A percentile compares a stretch with the other conserved stretches of the same genome.
These are phyloP conservation scores for Euphorbia pulcherrima DNA, from an alignment of 345 rosid species.

Conservation along the genomic window DNA sequence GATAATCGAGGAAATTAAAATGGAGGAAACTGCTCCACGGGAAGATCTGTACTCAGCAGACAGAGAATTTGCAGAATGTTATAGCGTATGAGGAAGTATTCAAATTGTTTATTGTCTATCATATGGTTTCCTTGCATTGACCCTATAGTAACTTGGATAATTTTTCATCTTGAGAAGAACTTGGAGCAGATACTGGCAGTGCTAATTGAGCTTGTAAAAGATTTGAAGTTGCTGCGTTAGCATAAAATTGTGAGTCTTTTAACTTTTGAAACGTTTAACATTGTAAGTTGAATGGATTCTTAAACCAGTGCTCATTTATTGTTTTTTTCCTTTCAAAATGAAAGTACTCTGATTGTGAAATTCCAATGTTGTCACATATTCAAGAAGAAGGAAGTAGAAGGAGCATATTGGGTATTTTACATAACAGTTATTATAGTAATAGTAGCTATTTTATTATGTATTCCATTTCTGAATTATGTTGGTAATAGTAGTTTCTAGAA, in stretches of 20 bases:
- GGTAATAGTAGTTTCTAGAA: too few relatives aligned
- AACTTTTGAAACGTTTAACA: not conserved
- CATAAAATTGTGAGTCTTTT: slow-evolving; percentile 70
- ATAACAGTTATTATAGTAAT: too few relatives aligned
- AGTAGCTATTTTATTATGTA: too few relatives aligned
- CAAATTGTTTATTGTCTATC: not conserved
- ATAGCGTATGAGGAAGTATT: slow-evolving; percentile 54
- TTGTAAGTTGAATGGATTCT: not conserved
- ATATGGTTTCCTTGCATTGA: not conserved
- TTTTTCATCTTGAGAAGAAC: slow-evolving; percentile 46
- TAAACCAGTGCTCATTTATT: not conserved
- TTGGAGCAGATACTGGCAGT: slow-evolving; percentile 94
- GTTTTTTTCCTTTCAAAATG: not conserved
- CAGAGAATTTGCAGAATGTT: slow-evolving; percentile 87
- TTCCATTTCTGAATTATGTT: too few relatives aligned
- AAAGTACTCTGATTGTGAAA: slow-evolving; percentile 7
- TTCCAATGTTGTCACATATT: slow-evolving; percentile 9
- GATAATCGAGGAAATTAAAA: slow-evolving; percentile 91
- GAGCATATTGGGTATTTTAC: too few relatives aligned
- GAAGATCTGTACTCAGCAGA: slow-evolving; percentile 96
- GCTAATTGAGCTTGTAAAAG: slow-evolving; percentile 94
- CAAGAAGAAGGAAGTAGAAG: too few relatives aligned
- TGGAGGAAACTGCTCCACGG: slow-evolving; percentile 79
- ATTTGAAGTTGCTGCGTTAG: slow-evolving; percentile 89
- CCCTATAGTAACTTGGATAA: slow-evolving; percentile 9